Conservation (phyloP, 306 rosid genomes). For the Pyrus communis region DNA sequence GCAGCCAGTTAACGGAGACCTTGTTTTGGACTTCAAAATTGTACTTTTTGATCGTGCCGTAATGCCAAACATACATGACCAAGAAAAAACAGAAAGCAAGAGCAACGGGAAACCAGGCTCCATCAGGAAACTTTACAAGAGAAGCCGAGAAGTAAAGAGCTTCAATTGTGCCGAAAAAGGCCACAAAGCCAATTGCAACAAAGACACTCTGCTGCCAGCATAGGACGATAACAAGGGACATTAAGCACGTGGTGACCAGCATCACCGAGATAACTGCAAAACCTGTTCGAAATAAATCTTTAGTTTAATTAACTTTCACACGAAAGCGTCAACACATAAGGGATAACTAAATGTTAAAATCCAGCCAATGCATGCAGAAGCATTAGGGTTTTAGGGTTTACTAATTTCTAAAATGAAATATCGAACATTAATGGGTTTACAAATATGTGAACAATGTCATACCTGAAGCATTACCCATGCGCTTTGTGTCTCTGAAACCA, state of each 20-base stretch:
- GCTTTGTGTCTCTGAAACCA: constrained; percentile 81
- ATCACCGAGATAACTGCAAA: constrained; percentile 92
- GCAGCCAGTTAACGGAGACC: constrained; percentile 85
- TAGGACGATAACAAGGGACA: constrained; percentile 83
- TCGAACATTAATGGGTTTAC: background rate
- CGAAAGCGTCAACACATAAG: background rate
- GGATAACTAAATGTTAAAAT: background rate
- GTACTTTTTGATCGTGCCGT: constrained; percentile 69
- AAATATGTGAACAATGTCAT: constrained; percentile 11
- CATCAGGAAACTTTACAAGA: constrained; percentile 73
- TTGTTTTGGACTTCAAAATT: constrained; percentile 85
- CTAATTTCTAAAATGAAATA: background rate
- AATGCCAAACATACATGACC: constrained; percentile 81
- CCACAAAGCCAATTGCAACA: constrained; percentile 55
- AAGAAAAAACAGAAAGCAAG: constrained; percentile 43
- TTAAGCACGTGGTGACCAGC: constrained; percentile 94
- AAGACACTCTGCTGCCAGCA: constrained; percentile 71
- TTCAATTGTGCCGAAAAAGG: constrained; percentile 71
- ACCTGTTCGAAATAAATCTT: constrained; percentile 44
- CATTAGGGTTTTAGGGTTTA: background rate
- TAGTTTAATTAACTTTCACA: constrained; percentile 7
- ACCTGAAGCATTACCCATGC: constrained; percentile 93
- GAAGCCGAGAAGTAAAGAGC: constrained; percentile 93
- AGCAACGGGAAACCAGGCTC: constrained; percentile 89
- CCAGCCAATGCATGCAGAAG: background rate